A percentile compares a stretch with the other conserved stretches of the same genome.
Conservation (phyloP, 2,329 filamentous ascomycete genomes). For the Septoria petroselini region DNA sequence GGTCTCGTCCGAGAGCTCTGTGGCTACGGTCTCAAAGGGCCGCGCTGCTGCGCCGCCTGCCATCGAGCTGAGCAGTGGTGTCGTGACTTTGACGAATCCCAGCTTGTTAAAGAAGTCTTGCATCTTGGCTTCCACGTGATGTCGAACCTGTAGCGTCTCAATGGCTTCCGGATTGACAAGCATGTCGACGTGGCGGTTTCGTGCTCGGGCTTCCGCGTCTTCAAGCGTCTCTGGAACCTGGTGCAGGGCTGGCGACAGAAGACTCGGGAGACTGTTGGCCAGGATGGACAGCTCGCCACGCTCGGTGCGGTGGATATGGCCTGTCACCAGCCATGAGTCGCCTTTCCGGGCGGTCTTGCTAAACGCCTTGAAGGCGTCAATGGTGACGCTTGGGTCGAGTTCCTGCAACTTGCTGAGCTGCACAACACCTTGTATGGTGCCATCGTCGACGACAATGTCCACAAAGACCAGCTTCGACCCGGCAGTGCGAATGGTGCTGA, state of each 20-base stretch:
- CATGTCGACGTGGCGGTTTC: slow-evolving; percentile 81
- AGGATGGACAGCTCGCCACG: slow-evolving; percentile 74
- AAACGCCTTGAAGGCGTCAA: slow-evolving; percentile 56
- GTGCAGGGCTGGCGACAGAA: slow-evolving; percentile 76
- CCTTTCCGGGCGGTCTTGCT: slow-evolving; percentile 69
- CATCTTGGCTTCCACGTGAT: slow-evolving; percentile 69
- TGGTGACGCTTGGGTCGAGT: slow-evolving; percentile 38
- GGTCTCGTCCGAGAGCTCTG: slow-evolving; percentile 68
- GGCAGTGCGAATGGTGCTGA: slow-evolving; percentile 66
- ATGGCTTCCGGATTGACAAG: slow-evolving; percentile 67
- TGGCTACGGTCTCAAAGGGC: slow-evolving; percentile 77
- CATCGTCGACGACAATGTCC: slow-evolving; percentile 70
- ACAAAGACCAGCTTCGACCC: slow-evolving; percentile 82
- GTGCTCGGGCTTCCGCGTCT: slow-evolving; percentile 68
- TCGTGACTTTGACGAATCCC: slow-evolving; percentile 82
- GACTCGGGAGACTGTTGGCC: slow-evolving; percentile 63
- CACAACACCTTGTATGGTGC: slow-evolving; percentile 72
- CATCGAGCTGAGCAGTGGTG: slow-evolving; percentile 76
- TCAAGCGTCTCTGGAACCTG: slow-evolving; percentile 69
- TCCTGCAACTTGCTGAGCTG: slow-evolving; percentile 55
- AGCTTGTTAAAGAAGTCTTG: slow-evolving; percentile 68
- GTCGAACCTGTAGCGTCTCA: slow-evolving; percentile 70
- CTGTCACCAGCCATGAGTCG: slow-evolving; percentile 71
- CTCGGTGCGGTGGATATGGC: slow-evolving; percentile 65
- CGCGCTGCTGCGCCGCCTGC: slow-evolving; percentile 86